phyloP scores from a whole-genome alignment of 495 filamentous ascomycete species.

The Aspergillus egyptiacus region DNA sequence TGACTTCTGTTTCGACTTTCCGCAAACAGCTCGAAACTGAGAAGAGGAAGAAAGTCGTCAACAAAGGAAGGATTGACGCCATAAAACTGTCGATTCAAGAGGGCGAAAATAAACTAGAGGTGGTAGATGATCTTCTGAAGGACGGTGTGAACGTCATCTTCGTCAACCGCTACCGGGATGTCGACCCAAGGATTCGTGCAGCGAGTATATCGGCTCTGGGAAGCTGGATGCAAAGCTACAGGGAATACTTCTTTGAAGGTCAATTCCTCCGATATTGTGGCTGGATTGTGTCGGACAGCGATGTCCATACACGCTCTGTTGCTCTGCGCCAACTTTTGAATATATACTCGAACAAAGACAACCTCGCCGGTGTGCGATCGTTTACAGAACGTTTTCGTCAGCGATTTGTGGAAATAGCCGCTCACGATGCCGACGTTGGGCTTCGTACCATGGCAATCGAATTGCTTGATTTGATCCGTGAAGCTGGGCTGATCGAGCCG shows the following conservation, averaged over 20 bases:
- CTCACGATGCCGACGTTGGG: constrained; percentile 66
- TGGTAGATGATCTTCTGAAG: constrained; percentile 61
- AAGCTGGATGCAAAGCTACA: constrained; percentile 76
- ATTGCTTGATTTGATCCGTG: constrained; percentile 72
- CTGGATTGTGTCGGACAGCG: constrained; percentile 83
- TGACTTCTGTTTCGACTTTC: constrained; percentile 64
- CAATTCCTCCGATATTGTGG: constrained; percentile 87
- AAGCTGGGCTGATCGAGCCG: constrained; percentile 81
- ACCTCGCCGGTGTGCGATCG: constrained; percentile 67
- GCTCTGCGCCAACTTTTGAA: constrained; percentile 73
- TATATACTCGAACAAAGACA: constrained; percentile 68
- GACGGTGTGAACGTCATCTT: constrained; percentile 87
- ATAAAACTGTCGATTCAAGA: constrained; percentile 64
- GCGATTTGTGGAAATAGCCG: constrained; percentile 90
- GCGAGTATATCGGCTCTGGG: constrained; percentile 82
- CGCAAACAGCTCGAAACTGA: constrained; percentile 77
- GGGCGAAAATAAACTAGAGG: constrained; percentile 55
- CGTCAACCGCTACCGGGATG: constrained; percentile 89
- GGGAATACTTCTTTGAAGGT: constrained; percentile 81
- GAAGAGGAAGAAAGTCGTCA: constrained; percentile 66
- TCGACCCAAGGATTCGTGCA: constrained; percentile 78
- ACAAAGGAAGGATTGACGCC: constrained; percentile 63
- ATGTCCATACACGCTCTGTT: constrained; percentile 61
- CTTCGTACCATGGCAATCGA: constrained; percentile 75
- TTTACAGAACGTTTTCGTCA: constrained; percentile 87